Conservation (phyloP, 1,284 basidiomycete genomes). For the Heliocybe sulcata region DNA sequence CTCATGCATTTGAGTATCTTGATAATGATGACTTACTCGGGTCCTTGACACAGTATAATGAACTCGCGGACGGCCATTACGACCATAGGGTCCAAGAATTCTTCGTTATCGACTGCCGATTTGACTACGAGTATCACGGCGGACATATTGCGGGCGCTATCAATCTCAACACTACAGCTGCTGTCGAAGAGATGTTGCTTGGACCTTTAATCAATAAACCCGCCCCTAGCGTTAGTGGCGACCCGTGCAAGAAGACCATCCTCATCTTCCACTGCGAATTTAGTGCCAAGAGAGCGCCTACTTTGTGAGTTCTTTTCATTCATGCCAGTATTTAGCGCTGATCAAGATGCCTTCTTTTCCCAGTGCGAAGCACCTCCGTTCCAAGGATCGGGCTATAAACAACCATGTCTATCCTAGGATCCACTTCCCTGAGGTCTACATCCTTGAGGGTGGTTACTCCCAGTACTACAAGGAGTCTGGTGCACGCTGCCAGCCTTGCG, state of each 20-base stretch:
- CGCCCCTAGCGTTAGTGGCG: conserved; percentile 75
- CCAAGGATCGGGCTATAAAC: conserved; percentile 85
- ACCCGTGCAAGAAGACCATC: conserved; percentile 69
- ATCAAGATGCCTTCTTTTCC: conserved; percentile 8
- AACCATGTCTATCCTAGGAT: conserved; percentile 87
- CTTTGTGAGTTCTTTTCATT: conserved; percentile 62
- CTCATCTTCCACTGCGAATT: conserved; percentile 99
- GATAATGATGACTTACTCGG: conserved; percentile 6
- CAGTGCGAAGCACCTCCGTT: conserved; percentile 89
- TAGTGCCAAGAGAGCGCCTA: conserved; percentile 90
- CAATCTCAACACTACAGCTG: conserved; percentile 83
- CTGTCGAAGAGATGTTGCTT: conserved; percentile 79
- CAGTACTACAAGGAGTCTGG: conserved; percentile 72
- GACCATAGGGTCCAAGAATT: conserved; percentile 57
- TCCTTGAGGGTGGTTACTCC: conserved; percentile 94
- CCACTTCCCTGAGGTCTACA: conserved; percentile 95
- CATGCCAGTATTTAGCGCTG: conserved; percentile 6
- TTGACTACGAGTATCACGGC: conserved; percentile 94
- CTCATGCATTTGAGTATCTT: neutral
- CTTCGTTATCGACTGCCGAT: conserved; percentile 92
- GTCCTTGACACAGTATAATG: conserved; percentile 48
- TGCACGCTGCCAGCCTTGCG: conserved; percentile 70
- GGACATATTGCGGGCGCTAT: conserved; percentile 91
- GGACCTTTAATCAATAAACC: conserved; percentile 53
- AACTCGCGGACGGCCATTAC: conserved; percentile 70